Evolutionary conservation across 176 grass and related monocot genomes (phyloP), one percentile per base, ranked within the genome.

Genomic region (Tillandsia leiboldiana): DNA sequence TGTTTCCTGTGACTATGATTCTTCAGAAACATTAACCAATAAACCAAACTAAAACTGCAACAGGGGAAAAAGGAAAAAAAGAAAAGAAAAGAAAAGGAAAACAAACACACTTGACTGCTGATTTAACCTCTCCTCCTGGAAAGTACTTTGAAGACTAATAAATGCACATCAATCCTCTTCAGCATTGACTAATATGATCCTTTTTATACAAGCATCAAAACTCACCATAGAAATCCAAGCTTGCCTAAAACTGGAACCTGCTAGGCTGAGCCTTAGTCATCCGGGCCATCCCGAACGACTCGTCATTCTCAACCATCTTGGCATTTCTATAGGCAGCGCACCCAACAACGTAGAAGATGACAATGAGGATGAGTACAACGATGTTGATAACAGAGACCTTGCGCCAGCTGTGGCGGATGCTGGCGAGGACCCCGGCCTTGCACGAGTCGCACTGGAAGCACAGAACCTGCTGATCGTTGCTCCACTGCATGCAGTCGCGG

Each of bases 391-490:
- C 11, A 59, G 83, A 83, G n/a, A 88, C 74, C 50, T 77, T 82
- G 63, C 71, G 83, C 90, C 90, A 93, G 73, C 84, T 81, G 50
- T 51, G 63, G 54, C 71, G 80, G 65, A 85, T 77, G 56, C 53
- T 75, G 54, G 59, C 86, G 2, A 77, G 73, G 11, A 93, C 80
- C 1, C 83, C 83, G 24, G 80, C 86, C 74, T 86, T 93, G 83
- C 90, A 93, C 13, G 90, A 84, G 26, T 61, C 26, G 65, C 86
- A 94, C 29, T 78, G 62, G 75, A 74, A 94, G 80, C 90, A 94
- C 48, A 94, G 74, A 10, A 53, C 22, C 48, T 72, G 75, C 12
- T 69, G 64, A 51, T 86, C 85, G 20, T 86, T 84, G 71, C 53
- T 58, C 90, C 90, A 94, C 63, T 22, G 61, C 11, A 8, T 8